Evolutionary conservation across 371 early-diverging fungal species (phyloP).

Genomic region (Syncephalastrum sp.): DNA sequence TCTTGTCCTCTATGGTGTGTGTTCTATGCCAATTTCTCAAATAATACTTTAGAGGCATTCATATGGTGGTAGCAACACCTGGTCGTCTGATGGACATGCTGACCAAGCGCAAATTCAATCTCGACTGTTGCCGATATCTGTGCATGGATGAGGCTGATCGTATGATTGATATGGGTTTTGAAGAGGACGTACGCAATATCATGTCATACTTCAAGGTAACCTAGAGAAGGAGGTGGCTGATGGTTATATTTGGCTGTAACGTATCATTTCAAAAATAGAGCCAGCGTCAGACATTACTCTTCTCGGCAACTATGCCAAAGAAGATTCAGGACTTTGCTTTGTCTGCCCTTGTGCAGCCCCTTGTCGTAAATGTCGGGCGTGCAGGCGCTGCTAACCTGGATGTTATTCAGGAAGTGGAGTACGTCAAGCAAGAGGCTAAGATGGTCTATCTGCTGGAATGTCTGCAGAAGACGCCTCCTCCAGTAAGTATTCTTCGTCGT

Average conservation of each 20-base stretch:
- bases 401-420: constrained; percentile 97
- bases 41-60: constrained; percentile 51
- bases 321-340: constrained; percentile 95
- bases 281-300: constrained; percentile 88
- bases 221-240: background rate
- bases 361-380: constrained; percentile 97
- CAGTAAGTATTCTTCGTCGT: constrained; percentile 48
- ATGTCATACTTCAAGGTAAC: constrained; percentile 85
- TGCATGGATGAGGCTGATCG: constrained; percentile 99
- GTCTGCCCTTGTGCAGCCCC: constrained; percentile 84
- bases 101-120: constrained; percentile 78
- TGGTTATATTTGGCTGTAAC: background rate
- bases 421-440: constrained; percentile 94
- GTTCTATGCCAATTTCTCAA: background rate
- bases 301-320: constrained; percentile 98
- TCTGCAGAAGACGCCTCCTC: constrained; percentile 93
- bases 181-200: constrained; percentile 91
- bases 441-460: constrained; percentile 90
- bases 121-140: constrained; percentile 80
- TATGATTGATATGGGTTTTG: constrained; percentile 98
- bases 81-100: constrained; percentile 90
- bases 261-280: constrained; percentile 20
- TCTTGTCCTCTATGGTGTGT: background rate
- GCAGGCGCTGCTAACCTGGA: constrained; percentile 97
- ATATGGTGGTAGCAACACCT: constrained; percentile 94